phyloP scores from a whole-genome alignment of 306 rosid species.

The Begonia peltatifolia region DNA sequence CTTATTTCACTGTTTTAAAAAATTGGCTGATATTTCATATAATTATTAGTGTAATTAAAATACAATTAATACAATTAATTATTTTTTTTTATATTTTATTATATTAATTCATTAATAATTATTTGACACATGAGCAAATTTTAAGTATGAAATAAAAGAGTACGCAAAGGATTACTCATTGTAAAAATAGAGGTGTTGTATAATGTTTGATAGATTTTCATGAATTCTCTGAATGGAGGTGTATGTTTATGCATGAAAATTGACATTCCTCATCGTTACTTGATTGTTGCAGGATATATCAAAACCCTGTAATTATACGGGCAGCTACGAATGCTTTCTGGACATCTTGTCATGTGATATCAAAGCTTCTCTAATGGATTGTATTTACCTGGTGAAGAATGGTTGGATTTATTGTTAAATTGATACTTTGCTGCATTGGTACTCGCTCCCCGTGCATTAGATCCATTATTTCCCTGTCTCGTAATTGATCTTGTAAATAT shows the following conservation, averaged over 20 bases:
- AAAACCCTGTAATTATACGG: conserved; percentile 65
- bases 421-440: conserved; percentile 3
- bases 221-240: too few species aligned
- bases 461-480: conserved; percentile 2
- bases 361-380: conserved; percentile 64
- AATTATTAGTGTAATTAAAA: too few species aligned
- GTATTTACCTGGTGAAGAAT: background rate
- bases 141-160: too few species aligned
- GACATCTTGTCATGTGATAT: conserved; percentile 82
- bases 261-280: background rate
- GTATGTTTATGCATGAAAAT: background rate
- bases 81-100: too few species aligned
- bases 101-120: too few species aligned
- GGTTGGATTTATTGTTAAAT: background rate
- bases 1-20: too few species aligned
- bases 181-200: too few species aligned
- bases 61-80: too few species aligned
- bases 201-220: too few species aligned
- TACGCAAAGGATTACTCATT: too few species aligned
- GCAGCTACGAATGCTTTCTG: conserved; percentile 79
- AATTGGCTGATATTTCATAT: too few species aligned
- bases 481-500: conserved; percentile 3
- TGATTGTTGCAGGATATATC: conserved; percentile 62
- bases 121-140: too few species aligned
- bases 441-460: conserved; percentile 1